Base-by-base conservation (phyloP, 2,329 filamentous ascomycete genomes). In the Paraphaeosphaeria minitans region DNA sequence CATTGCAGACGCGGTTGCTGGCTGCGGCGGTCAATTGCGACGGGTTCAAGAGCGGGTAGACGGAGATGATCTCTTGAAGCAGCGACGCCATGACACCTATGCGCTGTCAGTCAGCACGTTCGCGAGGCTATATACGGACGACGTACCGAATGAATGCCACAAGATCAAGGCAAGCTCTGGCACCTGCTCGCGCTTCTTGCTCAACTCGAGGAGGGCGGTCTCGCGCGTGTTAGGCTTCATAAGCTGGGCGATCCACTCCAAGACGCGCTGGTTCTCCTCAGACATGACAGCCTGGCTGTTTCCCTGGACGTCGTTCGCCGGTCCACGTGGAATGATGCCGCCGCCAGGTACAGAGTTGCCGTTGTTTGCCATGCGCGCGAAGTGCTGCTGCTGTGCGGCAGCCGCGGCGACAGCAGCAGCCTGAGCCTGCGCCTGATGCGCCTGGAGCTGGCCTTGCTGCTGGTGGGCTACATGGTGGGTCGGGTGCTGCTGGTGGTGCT, bases 101-200 rank as follows among this genome's bases (percentile, higher is more conserved):
- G 13, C 22, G 3, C 59, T 61, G 61, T 71, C 62, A 73, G n/a
- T 21, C 24, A 62, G 64, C 39, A 29, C 22, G 8, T 12, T 42
- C 16, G 16, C 35, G 6, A n/a, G 16, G 29, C 4, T 14, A 27
- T 13, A 22, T 16, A 31, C 2, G 7, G 47, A 6, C 22, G 57
- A 49, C 42, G 3, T 86, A 96, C 94, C 95, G 73, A 97, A 98
- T 3, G 94, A 98, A 78, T 99, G 95, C 95, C 95, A 99, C 62
- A 99, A 83, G 61, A 99, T 97, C 70, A 99, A 82, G 48, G 95
- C 95, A 59, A 99, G 83, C 81, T 99, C 95, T 0, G 95, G 94
- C 16, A 99, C 95, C 79, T 98, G 95, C 79, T 99, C 95, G 57
- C 95, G 85, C 85, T 99, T 99, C 84, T 99, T 99, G 81, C 94